Conservation (phyloP, 1,284 basidiomycete genomes). For the Ustilago tritici region DNA sequence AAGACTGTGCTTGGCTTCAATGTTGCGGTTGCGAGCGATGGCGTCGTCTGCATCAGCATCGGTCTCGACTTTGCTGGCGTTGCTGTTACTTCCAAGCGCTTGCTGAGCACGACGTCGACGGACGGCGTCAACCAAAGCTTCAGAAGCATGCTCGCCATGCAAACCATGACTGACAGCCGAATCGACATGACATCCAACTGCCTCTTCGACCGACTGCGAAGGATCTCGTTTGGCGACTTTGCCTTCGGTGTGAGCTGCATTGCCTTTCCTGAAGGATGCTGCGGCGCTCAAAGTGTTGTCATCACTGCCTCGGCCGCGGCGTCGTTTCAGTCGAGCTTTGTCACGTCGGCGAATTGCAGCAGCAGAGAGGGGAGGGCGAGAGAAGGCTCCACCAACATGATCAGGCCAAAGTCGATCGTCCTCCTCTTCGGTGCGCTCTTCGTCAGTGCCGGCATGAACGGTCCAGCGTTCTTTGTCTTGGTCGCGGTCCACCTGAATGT, state of each 20-base stretch:
- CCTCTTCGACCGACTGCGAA: constrained; percentile 9
- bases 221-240: constrained; percentile 27
- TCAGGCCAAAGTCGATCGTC: constrained; percentile 47
- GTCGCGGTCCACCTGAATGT: constrained; percentile 9
- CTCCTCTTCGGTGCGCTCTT: constrained; percentile 34
- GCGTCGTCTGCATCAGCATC: constrained; percentile 10
- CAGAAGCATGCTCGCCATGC: constrained; percentile 5
- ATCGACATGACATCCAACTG: constrained; percentile 16
- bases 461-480: constrained; percentile 36
- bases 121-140: constrained; percentile 23
- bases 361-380: constrained; percentile 27
- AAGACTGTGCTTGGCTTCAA: constrained; percentile 40
- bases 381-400: constrained; percentile 55
- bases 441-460: constrained; percentile 18
- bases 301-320: constrained; percentile 34
- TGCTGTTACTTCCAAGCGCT: neutral
- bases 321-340: constrained; percentile 33
- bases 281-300: constrained; percentile 22
- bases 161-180: constrained; percentile 14
- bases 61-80: constrained; percentile 20
- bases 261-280: constrained; percentile 10
- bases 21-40: constrained; percentile 5
- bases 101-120: constrained; percentile 22
- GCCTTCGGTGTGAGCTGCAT: constrained; percentile 17
- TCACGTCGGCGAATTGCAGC: constrained; percentile 21